Conservation (phyloP, 345 rosid species). For the Rhodamnia rubescens region DNA sequence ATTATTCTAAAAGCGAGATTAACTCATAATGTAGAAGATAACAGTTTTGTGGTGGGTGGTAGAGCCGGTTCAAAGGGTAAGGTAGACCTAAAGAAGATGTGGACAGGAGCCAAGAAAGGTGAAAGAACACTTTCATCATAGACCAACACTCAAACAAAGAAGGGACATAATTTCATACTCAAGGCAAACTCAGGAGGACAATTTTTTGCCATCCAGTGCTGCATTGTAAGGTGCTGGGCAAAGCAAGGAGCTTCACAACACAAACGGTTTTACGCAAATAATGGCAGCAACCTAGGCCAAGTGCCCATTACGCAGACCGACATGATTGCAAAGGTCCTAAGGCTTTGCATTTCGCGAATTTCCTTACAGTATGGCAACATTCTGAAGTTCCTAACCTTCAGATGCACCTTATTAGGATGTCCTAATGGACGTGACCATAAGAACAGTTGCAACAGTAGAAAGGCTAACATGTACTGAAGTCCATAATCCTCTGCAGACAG, state of each 20-base stretch:
- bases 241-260: not conserved
- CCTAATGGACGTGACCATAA: not conserved
- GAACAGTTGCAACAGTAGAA: not conserved
- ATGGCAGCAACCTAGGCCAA: not conserved
- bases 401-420: not conserved
- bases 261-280: not conserved
- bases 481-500: not conserved
- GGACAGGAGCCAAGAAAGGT: not conserved
- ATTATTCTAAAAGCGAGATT: not conserved
- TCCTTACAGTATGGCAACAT: not conserved
- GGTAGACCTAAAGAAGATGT: not conserved
- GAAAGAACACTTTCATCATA: not conserved
- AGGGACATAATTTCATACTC: not conserved
- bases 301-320: not conserved
- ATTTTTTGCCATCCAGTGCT: not conserved
- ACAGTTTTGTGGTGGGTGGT: not conserved
- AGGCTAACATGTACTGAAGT: not conserved
- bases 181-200: not conserved
- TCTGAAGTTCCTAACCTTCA: not conserved
- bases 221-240: not conserved
- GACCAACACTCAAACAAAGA: not conserved
- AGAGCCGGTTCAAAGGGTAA: not conserved
- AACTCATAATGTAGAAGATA: not conserved
- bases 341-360: not conserved
- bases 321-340: not conserved